Evolutionary conservation across 805 yeast species (phyloP).

Genomic region (Teunomyces cretensis): DNA sequence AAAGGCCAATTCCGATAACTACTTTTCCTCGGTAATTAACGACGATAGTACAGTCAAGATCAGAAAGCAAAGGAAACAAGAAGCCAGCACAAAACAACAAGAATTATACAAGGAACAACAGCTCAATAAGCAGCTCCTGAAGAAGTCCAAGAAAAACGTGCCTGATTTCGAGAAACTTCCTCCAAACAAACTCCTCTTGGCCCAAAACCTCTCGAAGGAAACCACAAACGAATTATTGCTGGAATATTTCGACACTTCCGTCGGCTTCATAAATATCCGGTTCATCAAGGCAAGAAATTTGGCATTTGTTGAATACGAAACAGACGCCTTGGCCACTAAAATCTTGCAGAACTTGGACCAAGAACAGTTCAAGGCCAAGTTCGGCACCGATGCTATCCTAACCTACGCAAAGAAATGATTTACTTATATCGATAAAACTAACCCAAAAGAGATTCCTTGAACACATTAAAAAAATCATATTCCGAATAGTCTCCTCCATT

Average conservation of each 20-base stretch:
- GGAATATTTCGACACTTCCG: constrained; percentile 45
- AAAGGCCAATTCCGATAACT: constrained; percentile 44
- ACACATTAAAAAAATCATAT: constrained; percentile 1
- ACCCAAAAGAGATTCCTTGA: constrained; percentile 1
- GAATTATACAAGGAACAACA: constrained; percentile 1
- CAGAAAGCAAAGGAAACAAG: constrained; percentile 21
- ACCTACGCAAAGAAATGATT: constrained; percentile 33
- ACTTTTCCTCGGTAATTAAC: constrained; percentile 12
- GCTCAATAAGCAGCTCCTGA: constrained; percentile 13
- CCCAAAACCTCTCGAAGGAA: constrained; percentile 47
- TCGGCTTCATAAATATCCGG: constrained; percentile 68
- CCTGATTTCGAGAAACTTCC: constrained; percentile 37
- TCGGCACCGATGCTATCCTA: constrained; percentile 24
- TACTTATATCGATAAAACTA: background rate
- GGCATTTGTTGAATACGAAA: constrained; percentile 78
- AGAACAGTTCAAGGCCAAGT: constrained; percentile 8
- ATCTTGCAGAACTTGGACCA: constrained; percentile 19
- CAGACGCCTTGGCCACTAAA: constrained; percentile 48
- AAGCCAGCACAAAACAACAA: constrained; percentile 11
- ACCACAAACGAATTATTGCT: constrained; percentile 29
- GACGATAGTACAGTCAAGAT: constrained; percentile 20
- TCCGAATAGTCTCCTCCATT: background rate
- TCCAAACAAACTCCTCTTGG: constrained; percentile 67
- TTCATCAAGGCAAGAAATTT: constrained; percentile 65
- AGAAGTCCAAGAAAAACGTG: constrained; percentile 11